A percentile compares a stretch with the other conserved stretches of the same genome.
phyloP scores from a whole-genome alignment of 257 asterid genomes.

The Solanum paucissectum region DNA sequence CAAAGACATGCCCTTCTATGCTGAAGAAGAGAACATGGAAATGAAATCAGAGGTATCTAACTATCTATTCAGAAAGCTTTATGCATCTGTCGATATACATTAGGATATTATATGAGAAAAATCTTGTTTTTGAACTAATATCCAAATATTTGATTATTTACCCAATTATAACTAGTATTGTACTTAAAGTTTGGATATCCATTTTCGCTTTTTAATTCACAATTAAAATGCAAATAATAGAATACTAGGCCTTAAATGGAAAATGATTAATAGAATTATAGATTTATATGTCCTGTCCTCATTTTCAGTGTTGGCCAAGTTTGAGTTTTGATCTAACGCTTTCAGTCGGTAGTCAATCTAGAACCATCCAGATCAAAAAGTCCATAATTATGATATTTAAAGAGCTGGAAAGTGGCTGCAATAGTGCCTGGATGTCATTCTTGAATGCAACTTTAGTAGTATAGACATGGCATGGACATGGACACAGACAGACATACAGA shows the following conservation, averaged over 20 bases:
- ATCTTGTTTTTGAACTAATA: neutral
- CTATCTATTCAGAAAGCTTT: conserved; percentile 5
- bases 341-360: neutral
- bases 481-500: neutral
- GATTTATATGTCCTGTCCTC: neutral
- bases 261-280: neutral
- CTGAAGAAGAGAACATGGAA: conserved; percentile 14
- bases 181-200: neutral
- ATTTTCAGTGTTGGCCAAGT: neutral
- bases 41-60: conserved; percentile 16
- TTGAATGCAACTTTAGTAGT: neutral
- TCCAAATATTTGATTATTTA: neutral
- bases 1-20: conserved; percentile 10
- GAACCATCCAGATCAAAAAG: neutral
- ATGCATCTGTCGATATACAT: neutral
- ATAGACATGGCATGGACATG: neutral
- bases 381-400: neutral
- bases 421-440: neutral
- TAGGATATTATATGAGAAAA: neutral
- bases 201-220: neutral
- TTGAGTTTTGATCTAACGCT: neutral
- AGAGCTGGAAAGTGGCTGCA: neutral
- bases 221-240: neutral
- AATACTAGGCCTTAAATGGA: neutral
- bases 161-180: neutral